Conservation (phyloP, 2,329 filamentous ascomycete genomes). For the Pochonia chlamydosporia region DNA sequence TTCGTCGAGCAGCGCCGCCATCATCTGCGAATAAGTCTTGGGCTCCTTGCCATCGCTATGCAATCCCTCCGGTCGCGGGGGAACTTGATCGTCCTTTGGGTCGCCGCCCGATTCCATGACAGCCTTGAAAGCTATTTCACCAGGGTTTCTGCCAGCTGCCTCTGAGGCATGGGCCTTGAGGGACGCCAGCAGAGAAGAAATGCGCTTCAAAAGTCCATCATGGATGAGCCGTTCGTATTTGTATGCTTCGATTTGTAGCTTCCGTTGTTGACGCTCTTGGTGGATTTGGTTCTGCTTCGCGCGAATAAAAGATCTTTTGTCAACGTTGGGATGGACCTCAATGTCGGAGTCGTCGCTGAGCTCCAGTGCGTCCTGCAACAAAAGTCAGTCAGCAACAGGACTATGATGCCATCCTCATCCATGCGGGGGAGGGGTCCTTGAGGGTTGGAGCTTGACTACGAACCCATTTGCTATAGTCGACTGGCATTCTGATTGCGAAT, state of each 20-base stretch:
- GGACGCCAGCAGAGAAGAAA: constrained; percentile 69
- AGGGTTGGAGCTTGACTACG: constrained; percentile 14
- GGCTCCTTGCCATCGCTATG: constrained; percentile 67
- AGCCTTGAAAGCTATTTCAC: constrained; percentile 81
- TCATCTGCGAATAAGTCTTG: constrained; percentile 92
- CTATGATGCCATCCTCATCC: background rate
- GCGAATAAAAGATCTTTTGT: constrained; percentile 96
- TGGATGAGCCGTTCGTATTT: constrained; percentile 94
- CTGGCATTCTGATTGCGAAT: constrained; percentile 33
- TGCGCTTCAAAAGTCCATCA: constrained; percentile 79
- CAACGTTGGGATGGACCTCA: constrained; percentile 97
- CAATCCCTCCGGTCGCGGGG: constrained; percentile 70
- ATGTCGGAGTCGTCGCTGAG: constrained; percentile 97
- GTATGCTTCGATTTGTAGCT: constrained; percentile 81
- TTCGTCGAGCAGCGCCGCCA: constrained; percentile 91
- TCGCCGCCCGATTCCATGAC: constrained; percentile 77
- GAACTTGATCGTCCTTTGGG: constrained; percentile 68
- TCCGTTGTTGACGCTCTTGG: constrained; percentile 77
- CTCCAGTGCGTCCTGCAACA: constrained; percentile 75
- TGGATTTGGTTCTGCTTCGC: constrained; percentile 98
- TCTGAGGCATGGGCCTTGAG: constrained; percentile 69
- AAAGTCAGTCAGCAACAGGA: background rate
- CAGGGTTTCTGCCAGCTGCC: constrained; percentile 59
- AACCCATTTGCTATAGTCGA: constrained; percentile 66
- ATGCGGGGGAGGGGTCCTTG: background rate